phyloP scores from a whole-genome alignment of 805 yeast genomes.

The Ogataea glucozyma region DNA sequence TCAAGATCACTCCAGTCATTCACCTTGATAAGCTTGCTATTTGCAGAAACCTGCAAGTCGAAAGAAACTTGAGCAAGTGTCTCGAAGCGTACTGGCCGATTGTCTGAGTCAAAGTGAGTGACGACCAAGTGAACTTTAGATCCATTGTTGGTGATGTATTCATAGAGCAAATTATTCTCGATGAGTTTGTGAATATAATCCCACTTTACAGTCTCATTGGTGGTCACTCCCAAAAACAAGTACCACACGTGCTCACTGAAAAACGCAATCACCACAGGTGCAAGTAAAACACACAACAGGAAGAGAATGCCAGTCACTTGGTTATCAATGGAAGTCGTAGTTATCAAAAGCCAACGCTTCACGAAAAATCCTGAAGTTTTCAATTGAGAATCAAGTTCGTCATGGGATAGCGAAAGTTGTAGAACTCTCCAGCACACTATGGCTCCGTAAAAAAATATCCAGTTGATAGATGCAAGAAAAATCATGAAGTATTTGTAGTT shows the following conservation, averaged over 20 bases:
- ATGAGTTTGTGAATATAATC: conserved; percentile 45
- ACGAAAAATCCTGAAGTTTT: conserved; percentile 15
- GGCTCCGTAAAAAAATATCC: conserved; percentile 45
- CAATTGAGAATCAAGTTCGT: conserved; percentile 23
- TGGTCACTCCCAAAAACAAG: conserved; percentile 55
- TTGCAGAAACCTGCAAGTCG: conserved; percentile 3
- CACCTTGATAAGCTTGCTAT: conserved; percentile 13
- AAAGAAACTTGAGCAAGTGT: conserved; percentile 11
- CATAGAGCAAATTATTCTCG: conserved; percentile 32
- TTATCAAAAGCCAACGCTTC: conserved; percentile 28
- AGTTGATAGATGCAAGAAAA: conserved; percentile 38
- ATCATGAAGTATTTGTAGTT: conserved; percentile 51
- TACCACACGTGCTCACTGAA: conserved; percentile 45
- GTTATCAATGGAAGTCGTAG: conserved; percentile 35
- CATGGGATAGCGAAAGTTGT: background rate
- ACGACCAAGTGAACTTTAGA: conserved; percentile 1
- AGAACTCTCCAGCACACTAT: conserved; percentile 35
- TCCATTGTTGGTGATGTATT: conserved; percentile 10
- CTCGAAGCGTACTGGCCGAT: conserved; percentile 2
- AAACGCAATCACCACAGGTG: conserved; percentile 41
- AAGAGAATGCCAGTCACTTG: conserved; percentile 45
- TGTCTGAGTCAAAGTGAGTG: background rate
- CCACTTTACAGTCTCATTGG: conserved; percentile 59
- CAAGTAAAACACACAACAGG: conserved; percentile 40
- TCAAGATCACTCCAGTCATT: conserved; percentile 34